Base-by-base conservation (phyloP, 2,329 filamentous ascomycete species). In the Zalaria sp. region DNA sequence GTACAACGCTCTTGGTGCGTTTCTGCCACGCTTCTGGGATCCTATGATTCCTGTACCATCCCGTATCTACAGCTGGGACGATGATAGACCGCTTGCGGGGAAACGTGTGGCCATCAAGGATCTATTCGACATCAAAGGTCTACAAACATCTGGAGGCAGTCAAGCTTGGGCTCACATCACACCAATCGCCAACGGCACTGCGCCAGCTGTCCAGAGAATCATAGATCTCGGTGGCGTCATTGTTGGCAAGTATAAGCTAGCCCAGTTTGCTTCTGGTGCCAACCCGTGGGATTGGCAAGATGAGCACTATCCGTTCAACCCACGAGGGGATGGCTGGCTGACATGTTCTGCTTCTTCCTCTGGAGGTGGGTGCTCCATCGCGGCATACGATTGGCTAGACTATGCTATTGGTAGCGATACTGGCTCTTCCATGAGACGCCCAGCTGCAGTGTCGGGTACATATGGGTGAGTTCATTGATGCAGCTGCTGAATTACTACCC, bases 341-440 rank as follows among this genome's bases (percentile, higher is more conserved):
- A 57, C 53, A 3, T 56, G 52, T 34, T 54, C 53, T 3, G 56
- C 51, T 2, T 58, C 53, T 1, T 61, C 57, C 0, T 51, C 56
- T 1, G 60, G 59, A 0, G 51, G 52, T n/a, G 58, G 52, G 1
- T 55, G 52, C 34, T 49, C 56, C 0, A 48, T 65, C 1, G 61
- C 59, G 5, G 54, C 57, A 1, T 65, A 65, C 43, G 53, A 58
- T 28, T 65, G 62, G 63, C 52, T 66, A 5, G 62, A 66, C 43
- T 54, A 53, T 25, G 56, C 59, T 5, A 56, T 64, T 36, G 62
- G 62, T 2, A 56, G 50, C 8, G 61, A 64, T 36, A 53, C 45
- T 28, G 44, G 41, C 25, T 25, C 26, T 25, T 46, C 39, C 7
- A 46, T 49, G 25, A 29, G 42, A 27, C n/a, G 46, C 5, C 46